Evolutionary conservation across 768 basidiomycete genomes (phyloP), one percentile per base, ranked within the genome.

Genomic region (Lyophyllum decastes): DNA sequence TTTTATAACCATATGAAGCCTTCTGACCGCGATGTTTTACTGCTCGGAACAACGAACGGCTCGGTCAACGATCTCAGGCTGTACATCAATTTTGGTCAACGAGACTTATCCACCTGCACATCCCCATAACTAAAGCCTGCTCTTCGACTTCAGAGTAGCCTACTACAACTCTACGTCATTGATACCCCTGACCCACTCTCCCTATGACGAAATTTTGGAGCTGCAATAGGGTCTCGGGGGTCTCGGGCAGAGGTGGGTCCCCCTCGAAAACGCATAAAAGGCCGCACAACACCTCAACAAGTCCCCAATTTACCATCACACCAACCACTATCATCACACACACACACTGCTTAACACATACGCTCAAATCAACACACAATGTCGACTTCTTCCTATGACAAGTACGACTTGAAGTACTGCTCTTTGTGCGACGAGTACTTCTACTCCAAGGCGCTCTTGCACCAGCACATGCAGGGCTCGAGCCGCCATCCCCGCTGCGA

Each of bases 401-500:
- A 34, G 24, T 55, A 22, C 46, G 54, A 55, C 4, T 11, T 50
- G 2, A 41, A 57, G 44, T 59, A 59, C 38, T 59, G 58, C 47
- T 59, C 58, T 10, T n/a, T 54, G 12, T 59, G 58, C 30, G 58
- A 59, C 24, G 21, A 41, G 25, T 54, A 54, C 17, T 54, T 54
- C 34, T 21, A 54, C 11, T 54, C 58, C 24, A 59, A 59, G 30
- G 58, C 52, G 16, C 45, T 43, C 16, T 49, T 59, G 22, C 47
- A 54, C 6, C 24, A 22, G 26, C 58, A 59, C 26, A 54, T 59
- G 44, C 46, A 54, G 45, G 2, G 26, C 19, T 49, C 58, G 26
- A 21, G 9, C 9, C 34, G 24, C 1, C 61, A 58, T 40, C 61
- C 61, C 8, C 57, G 54, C n/a, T 61, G 61, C 9, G 33, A 58